These are phyloP conservation scores for Calonectria honghensis DNA, from an alignment of 2,329 filamentous ascomycete species.

Conservation along the genomic window DNA sequence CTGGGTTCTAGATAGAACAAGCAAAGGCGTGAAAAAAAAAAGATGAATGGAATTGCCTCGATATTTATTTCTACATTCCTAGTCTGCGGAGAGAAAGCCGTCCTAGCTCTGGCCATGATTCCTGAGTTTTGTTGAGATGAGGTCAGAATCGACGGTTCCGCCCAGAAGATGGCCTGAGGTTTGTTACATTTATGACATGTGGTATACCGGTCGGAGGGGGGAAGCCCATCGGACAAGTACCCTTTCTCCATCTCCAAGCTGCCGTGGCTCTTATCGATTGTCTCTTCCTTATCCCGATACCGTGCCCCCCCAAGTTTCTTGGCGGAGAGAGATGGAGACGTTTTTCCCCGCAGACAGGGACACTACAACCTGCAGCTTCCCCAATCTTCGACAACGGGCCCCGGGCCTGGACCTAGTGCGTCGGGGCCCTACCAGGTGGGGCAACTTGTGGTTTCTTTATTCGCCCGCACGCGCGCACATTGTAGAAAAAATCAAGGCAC, in stretches of 20 bases:
- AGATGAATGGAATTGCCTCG: constrained; percentile 34
- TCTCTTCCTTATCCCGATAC: constrained; percentile 10
- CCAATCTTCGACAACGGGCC: constrained; percentile 30
- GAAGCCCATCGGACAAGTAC: constrained; percentile 31
- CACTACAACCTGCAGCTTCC: constrained; percentile 6
- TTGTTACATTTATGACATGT: constrained; percentile 6
- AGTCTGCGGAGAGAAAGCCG: constrained; percentile 44
- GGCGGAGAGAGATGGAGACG: constrained; percentile 6
- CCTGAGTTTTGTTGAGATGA: constrained; percentile 13
- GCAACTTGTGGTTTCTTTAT: too few relatives aligned
- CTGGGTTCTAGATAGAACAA: constrained; percentile 26
- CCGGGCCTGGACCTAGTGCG: not conserved
- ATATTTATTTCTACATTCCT: constrained; percentile 12
- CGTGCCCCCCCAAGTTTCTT: too few relatives aligned
- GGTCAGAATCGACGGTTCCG: constrained; percentile 8
- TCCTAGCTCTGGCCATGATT: not conserved
- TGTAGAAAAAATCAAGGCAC: too few relatives aligned
- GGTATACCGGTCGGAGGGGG: not conserved
- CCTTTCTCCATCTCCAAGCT: not conserved
- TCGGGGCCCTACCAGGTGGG: too few relatives aligned
- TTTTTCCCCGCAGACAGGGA: constrained; percentile 23
- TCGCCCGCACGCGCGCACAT: too few relatives aligned
- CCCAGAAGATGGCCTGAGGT: constrained; percentile 23
- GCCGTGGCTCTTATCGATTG: constrained; percentile 18
- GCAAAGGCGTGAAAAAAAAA: constrained; percentile 16